Conservation (phyloP, 2,329 filamentous ascomycete species). For the Pestalotiopsis sp. region DNA sequence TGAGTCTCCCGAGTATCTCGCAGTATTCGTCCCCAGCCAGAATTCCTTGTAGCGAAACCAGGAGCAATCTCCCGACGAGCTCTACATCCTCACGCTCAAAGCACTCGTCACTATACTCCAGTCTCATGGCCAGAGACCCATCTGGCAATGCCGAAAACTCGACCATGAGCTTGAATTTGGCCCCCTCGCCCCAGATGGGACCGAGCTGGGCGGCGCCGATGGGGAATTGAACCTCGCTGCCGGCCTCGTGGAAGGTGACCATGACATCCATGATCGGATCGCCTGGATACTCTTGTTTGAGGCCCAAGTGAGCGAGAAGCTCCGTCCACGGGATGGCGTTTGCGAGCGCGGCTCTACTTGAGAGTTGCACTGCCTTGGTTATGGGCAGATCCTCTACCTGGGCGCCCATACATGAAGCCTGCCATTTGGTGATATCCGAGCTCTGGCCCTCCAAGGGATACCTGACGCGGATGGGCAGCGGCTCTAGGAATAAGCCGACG, state of each 20-base stretch:
- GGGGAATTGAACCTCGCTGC: not conserved
- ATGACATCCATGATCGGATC: slow-evolving; percentile 25
- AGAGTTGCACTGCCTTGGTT: not conserved
- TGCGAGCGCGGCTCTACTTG: slow-evolving; percentile 21
- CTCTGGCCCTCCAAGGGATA: slow-evolving; percentile 15
- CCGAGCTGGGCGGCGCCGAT: not conserved
- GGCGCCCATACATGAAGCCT: not conserved
- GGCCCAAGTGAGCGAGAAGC: slow-evolving; percentile 24
- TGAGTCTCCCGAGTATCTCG: too few relatives aligned
- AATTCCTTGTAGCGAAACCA: too few relatives aligned
- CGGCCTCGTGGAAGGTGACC: slow-evolving; percentile 24
- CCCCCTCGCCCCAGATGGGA: slow-evolving; percentile 15
- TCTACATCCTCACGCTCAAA: not conserved
- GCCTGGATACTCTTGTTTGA: slow-evolving; percentile 11
- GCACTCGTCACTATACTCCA: slow-evolving; percentile 15
- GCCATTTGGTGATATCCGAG: not conserved
- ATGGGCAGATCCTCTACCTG: not conserved
- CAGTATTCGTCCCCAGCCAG: too few relatives aligned
- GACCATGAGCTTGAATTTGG: slow-evolving; percentile 20
- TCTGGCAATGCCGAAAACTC: slow-evolving; percentile 17
- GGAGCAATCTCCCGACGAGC: too few relatives aligned
- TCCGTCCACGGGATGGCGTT: slow-evolving; percentile 31
- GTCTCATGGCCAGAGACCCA: slow-evolving; percentile 10
- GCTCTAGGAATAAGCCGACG: slow-evolving; percentile 32
- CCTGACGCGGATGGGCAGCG: slow-evolving; percentile 24